Conservation (phyloP, 495 filamentous ascomycete species). For the Xeromyces bisporus region DNA sequence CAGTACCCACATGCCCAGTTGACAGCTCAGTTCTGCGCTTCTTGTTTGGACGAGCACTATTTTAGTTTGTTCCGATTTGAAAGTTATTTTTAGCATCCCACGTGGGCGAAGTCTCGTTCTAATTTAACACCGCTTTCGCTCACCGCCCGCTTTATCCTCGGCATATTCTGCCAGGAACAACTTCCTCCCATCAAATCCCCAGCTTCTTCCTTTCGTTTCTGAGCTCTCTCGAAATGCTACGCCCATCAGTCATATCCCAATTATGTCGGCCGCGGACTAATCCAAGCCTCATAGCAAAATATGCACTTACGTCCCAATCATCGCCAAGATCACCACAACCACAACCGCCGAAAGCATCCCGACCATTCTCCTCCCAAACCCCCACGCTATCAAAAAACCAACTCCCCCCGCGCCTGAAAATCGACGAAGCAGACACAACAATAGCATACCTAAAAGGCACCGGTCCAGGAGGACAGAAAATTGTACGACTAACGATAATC, state of each 20-base stretch:
- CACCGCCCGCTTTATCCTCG: too few relatives aligned
- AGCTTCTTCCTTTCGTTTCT: too few relatives aligned
- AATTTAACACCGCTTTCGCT: too few relatives aligned
- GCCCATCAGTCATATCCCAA: background rate
- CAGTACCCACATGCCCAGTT: too few relatives aligned
- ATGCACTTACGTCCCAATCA: background rate
- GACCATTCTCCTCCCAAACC: slow-evolving; percentile 14
- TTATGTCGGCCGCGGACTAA: too few relatives aligned
- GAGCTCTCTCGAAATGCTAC: too few relatives aligned
- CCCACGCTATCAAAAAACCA: slow-evolving; percentile 24
- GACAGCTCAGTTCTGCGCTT: too few relatives aligned
- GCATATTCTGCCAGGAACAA: background rate
- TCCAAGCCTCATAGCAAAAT: background rate
- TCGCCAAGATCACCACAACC: background rate
- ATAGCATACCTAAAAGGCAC: slow-evolving; percentile 81
- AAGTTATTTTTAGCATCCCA: too few relatives aligned
- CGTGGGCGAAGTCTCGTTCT: too few relatives aligned
- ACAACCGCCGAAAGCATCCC: background rate
- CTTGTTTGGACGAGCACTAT: too few relatives aligned
- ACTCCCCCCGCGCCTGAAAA: slow-evolving; percentile 57
- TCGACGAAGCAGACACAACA: slow-evolving; percentile 61
- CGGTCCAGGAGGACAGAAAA: slow-evolving; percentile 93
- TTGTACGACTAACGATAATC: slow-evolving; percentile 23
- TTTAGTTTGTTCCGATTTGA: too few relatives aligned
- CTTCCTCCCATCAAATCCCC: background rate